Conservation (phyloP, 768 basidiomycete species). For the Holtermanniella nyarrowii region DNA sequence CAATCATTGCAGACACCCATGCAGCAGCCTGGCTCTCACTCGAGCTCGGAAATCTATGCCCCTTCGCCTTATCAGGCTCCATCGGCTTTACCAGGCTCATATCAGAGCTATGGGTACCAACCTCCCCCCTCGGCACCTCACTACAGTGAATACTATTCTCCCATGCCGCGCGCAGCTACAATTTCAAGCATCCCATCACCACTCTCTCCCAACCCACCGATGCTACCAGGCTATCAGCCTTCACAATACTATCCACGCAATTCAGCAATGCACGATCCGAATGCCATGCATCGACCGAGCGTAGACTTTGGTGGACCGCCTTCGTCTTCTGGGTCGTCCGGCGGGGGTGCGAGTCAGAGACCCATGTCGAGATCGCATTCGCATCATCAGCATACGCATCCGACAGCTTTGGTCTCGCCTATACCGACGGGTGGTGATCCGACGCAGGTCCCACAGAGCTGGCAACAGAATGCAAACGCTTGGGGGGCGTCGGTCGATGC, state of each 20-base stretch:
- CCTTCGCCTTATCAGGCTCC: slow-evolving; percentile 9
- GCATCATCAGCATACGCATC: too few species aligned
- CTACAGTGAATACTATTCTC: slow-evolving; percentile 9
- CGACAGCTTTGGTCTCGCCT: too few species aligned
- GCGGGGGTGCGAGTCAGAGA: too few species aligned
- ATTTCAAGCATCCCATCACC: background rate
- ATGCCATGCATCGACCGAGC: slow-evolving; percentile 3
- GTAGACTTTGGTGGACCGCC: slow-evolving; percentile 5
- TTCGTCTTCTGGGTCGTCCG: slow-evolving; percentile 7
- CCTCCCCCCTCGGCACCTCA: slow-evolving; percentile 11
- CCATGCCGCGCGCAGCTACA: background rate
- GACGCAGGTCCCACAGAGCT: too few species aligned
- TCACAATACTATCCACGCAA: background rate
- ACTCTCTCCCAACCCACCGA: background rate
- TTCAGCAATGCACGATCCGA: slow-evolving; percentile 1
- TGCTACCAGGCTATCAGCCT: slow-evolving; percentile 1
- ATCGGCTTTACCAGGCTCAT: background rate
- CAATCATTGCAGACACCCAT: slow-evolving; percentile 5
- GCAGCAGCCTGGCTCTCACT: background rate
- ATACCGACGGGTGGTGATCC: too few species aligned
- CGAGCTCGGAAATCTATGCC: slow-evolving; percentile 3
- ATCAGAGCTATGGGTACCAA: background rate
- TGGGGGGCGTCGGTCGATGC: too few species aligned
- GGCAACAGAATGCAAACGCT: too few species aligned
- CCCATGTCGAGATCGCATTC: too few species aligned